These are phyloP conservation scores for Calocera viscosa DNA, from an alignment of 768 basidiomycete genomes.

Conservation along the genomic window DNA sequence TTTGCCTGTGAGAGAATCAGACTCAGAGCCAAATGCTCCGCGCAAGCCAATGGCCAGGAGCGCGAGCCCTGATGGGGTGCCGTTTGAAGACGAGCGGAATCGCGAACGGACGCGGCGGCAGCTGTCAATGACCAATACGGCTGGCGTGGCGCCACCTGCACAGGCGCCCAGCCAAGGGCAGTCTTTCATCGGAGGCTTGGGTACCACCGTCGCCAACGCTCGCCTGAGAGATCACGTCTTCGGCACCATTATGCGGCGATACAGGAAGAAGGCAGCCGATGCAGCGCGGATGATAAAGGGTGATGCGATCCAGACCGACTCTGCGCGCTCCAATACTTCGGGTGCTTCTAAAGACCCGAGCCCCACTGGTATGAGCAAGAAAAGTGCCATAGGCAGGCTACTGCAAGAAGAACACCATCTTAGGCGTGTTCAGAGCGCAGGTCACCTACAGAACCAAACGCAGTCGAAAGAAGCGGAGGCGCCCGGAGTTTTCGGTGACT, in stretches of 20 bases:
- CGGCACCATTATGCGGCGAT: constrained; percentile 66
- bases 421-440: background rate
- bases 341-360: background rate
- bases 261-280: constrained; percentile 33
- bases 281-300: background rate
- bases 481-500: background rate
- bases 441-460: background rate
- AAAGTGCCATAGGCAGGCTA: background rate
- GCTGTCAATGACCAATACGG: background rate
- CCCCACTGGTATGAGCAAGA: background rate
- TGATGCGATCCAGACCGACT: background rate
- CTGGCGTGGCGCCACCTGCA: background rate
- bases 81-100: background rate
- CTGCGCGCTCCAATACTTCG: background rate
- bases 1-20: background rate
- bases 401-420: constrained; percentile 6
- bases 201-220: constrained; percentile 87
- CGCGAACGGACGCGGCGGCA: background rate
- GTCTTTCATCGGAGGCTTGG: constrained; percentile 68
- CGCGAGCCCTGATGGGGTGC: constrained; percentile 1
- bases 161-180: background rate
- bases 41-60: background rate
- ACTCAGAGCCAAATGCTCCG: background rate
- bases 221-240: constrained; percentile 94
- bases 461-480: background rate